These are phyloP conservation scores for Amanita exitialis DNA, from an alignment of 768 basidiomycete genomes.

Conservation along the genomic window DNA sequence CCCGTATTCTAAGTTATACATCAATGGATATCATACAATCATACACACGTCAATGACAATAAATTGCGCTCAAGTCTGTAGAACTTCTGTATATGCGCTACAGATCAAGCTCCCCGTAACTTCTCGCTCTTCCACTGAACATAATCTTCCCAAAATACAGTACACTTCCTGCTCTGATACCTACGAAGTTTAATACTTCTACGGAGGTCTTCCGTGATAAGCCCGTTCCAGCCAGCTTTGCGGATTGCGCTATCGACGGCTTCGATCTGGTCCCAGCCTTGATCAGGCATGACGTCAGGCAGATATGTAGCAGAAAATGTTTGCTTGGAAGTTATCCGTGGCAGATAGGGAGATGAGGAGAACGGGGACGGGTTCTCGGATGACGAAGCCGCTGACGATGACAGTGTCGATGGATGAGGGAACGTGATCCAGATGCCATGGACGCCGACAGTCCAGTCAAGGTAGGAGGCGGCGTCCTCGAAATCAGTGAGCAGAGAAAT, in stretches of 20 bases:
- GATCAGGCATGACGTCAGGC: slow-evolving; percentile 85
- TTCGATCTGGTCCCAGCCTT: slow-evolving; percentile 90
- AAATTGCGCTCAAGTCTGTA: not conserved
- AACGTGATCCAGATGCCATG: slow-evolving; percentile 92
- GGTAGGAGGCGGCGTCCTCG: slow-evolving; percentile 71
- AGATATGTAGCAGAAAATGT: slow-evolving; percentile 83
- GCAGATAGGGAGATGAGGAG: slow-evolving; percentile 55
- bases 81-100: not conserved
- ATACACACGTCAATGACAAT: not conserved
- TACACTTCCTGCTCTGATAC: slow-evolving; percentile 70
- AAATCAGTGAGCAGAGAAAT: slow-evolving; percentile 92
- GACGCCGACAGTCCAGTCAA: slow-evolving; percentile 87
- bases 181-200: slow-evolving; percentile 66
- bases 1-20: not conserved
- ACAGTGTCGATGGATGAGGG: slow-evolving; percentile 61
- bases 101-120: slow-evolving; percentile 8
- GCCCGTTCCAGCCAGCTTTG: slow-evolving; percentile 86
- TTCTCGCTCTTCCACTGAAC: slow-evolving; percentile 53
- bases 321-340: slow-evolving; percentile 41
- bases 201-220: slow-evolving; percentile 74
- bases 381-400: slow-evolving; percentile 28
- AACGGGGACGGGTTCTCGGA: slow-evolving; percentile 63
- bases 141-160: slow-evolving; percentile 70
- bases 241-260: slow-evolving; percentile 85
- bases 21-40: not conserved